A percentile compares a stretch with the other conserved stretches of the same genome.
These are phyloP conservation scores for Colletotrichum lindemuthianum DNA, from an alignment of 2,329 filamentous ascomycete species.

Conservation along the genomic window DNA sequence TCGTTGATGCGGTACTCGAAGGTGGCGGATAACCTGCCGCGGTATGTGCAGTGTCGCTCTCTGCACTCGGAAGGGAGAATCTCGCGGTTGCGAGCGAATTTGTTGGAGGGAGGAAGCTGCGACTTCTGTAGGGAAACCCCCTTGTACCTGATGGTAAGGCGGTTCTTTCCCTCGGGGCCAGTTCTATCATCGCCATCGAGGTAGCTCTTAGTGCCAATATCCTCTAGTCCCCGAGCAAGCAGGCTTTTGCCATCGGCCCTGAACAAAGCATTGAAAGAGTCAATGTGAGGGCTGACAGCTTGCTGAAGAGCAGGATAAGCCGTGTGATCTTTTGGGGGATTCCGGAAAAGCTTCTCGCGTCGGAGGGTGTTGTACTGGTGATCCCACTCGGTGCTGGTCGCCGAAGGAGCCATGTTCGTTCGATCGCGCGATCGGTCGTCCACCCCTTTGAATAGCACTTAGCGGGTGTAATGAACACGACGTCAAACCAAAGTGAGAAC, in stretches of 20 bases:
- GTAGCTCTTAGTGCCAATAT: slow-evolving; percentile 90
- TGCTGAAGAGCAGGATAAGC: slow-evolving; percentile 88
- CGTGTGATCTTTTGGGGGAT: slow-evolving; percentile 86
- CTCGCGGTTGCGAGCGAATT: slow-evolving; percentile 83
- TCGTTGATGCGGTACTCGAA: slow-evolving; percentile 90
- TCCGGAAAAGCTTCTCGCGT: slow-evolving; percentile 87
- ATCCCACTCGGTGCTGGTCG: slow-evolving; percentile 79
- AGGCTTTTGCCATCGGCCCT: slow-evolving; percentile 70
- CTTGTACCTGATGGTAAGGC: slow-evolving; percentile 80
- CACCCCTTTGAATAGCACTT: slow-evolving; percentile 13
- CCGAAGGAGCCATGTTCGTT: slow-evolving; percentile 62
- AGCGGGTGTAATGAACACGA: not conserved
- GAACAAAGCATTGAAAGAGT: slow-evolving; percentile 95
- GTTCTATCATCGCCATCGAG: slow-evolving; percentile 81
- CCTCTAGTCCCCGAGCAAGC: slow-evolving; percentile 79
- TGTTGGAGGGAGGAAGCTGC: slow-evolving; percentile 82
- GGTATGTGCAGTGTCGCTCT: slow-evolving; percentile 91
- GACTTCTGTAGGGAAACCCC: slow-evolving; percentile 87
- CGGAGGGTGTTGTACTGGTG: slow-evolving; percentile 86
- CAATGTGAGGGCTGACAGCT: slow-evolving; percentile 90
- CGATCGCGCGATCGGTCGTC: slow-evolving; percentile 33
- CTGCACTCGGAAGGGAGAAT: slow-evolving; percentile 93
- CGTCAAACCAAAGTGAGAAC: not conserved
- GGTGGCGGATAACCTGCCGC: slow-evolving; percentile 84
- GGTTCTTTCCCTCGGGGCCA: slow-evolving; percentile 72